Evolutionary conservation across 2,329 filamentous ascomycete species (phyloP).

Genomic region (Eutypa lata): DNA sequence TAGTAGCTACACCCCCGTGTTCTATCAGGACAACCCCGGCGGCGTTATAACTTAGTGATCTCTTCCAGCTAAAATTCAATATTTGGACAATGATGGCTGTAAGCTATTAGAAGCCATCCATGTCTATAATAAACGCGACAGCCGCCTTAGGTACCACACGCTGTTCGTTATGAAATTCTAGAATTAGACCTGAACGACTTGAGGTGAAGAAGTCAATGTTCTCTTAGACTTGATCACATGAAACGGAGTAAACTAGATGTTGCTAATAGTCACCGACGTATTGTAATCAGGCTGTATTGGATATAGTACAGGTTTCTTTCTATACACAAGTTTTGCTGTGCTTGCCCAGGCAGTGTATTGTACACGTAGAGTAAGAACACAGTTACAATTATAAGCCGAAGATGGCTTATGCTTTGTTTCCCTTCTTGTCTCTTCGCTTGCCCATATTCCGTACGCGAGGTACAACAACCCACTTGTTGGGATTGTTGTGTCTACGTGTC

Average conservation of each 20-base stretch:
- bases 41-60: no score
- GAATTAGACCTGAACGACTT: no score
- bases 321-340: slow-evolving; percentile 22
- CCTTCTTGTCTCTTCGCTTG: slow-evolving; percentile 70
- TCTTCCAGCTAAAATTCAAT: no score
- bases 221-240: background rate
- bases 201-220: no score
- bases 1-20: no score
- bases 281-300: slow-evolving; percentile 2
- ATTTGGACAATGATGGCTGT: no score
- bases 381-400: slow-evolving; percentile 4
- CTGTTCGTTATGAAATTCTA: no score
- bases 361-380: slow-evolving; percentile 28
- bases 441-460: slow-evolving; percentile 85
- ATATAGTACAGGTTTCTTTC: slow-evolving; percentile 23
- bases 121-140: no score
- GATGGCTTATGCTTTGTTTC: slow-evolving; percentile 19
- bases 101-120: no score
- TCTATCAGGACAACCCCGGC: no score
- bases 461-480: slow-evolving; percentile 88
- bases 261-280: background rate
- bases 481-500: slow-evolving; percentile 82
- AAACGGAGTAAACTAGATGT: background rate
- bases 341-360: slow-evolving; percentile 14
- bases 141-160: no score